Conservation (phyloP, 2,329 filamentous ascomycete genomes). For the Botrytis deweyae region DNA sequence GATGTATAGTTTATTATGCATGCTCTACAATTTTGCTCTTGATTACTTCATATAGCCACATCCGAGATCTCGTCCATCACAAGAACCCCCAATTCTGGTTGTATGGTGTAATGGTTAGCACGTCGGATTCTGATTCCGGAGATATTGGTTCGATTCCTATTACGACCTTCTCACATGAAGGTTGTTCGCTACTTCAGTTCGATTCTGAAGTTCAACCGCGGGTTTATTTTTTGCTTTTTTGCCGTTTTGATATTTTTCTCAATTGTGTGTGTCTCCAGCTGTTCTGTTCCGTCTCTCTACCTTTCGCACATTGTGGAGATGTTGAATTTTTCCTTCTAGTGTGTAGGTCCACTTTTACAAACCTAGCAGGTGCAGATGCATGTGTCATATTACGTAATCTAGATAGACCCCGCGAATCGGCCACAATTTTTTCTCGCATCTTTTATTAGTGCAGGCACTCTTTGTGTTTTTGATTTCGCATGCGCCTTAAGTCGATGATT, state of each 20-base stretch:
- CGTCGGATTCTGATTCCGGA: slow-evolving; percentile 31
- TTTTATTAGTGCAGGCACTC: background rate
- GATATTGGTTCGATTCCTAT: slow-evolving; percentile 28
- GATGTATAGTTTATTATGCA: background rate
- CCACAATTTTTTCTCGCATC: background rate
- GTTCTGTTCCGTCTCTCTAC: background rate
- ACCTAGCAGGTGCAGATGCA: background rate
- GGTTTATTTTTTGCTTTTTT: background rate
- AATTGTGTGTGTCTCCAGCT: background rate
- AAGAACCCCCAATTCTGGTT: background rate
- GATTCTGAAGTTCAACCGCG: background rate
- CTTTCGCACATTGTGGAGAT: background rate
- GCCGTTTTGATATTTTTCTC: background rate
- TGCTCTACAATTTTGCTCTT: accelerated
- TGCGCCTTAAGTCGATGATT: background rate
- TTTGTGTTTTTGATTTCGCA: background rate
- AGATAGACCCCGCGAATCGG: slow-evolving; percentile 9
- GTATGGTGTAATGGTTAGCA: slow-evolving; percentile 30
- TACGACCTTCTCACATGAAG: slow-evolving; percentile 13
- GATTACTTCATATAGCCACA: accelerated
- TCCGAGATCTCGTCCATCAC: accelerated
- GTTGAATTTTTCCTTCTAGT: background rate
- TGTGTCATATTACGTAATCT: slow-evolving; percentile 7
- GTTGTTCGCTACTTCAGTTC: slow-evolving; percentile 12
- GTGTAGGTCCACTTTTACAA: background rate